Evolutionary conservation across 108 stramenopile species (phyloP).

Genomic region (Schizochytrium sp.): DNA sequence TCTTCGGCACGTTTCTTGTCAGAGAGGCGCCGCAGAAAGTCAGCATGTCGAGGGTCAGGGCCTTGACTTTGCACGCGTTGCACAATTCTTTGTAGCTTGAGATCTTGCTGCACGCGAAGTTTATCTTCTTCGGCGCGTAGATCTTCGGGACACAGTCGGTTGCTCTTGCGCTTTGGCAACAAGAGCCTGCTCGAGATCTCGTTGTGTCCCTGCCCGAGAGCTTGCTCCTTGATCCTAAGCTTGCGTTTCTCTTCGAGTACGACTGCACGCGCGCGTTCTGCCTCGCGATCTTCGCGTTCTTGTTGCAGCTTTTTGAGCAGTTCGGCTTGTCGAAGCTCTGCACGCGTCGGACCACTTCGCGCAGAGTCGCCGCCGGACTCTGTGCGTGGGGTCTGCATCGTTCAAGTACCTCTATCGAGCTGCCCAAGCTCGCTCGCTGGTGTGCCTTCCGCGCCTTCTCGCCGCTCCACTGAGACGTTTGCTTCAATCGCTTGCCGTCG

Average conservation of each 20-base stretch:
- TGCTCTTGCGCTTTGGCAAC: not conserved
- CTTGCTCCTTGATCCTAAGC: not conserved
- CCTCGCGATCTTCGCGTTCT: not conserved
- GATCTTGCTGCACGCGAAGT: not conserved
- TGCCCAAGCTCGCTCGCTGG: too few relatives aligned
- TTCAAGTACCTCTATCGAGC: too few relatives aligned
- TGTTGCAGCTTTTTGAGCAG: not conserved
- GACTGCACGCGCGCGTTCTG: not conserved
- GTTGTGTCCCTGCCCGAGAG: not conserved
- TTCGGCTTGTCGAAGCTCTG: not conserved
- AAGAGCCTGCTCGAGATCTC: not conserved
- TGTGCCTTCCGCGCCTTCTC: too few relatives aligned
- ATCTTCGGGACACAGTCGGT: not conserved
- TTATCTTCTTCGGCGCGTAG: not conserved
- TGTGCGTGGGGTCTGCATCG: too few relatives aligned
- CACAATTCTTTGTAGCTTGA: not conserved
- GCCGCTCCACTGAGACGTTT: too few relatives aligned
- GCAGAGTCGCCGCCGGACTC: not conserved
- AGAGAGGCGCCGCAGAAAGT: not conserved
- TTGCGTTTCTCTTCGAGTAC: not conserved
- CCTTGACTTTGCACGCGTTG: not conserved
- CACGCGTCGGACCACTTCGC: not conserved
- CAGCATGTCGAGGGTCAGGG: constrained; percentile 5
- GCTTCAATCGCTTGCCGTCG: too few relatives aligned
- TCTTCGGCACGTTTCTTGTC: not conserved